Evolutionary conservation across 139 green algal genomes (phyloP).

Genomic region (Pseudopediastrum boryanum): DNA sequence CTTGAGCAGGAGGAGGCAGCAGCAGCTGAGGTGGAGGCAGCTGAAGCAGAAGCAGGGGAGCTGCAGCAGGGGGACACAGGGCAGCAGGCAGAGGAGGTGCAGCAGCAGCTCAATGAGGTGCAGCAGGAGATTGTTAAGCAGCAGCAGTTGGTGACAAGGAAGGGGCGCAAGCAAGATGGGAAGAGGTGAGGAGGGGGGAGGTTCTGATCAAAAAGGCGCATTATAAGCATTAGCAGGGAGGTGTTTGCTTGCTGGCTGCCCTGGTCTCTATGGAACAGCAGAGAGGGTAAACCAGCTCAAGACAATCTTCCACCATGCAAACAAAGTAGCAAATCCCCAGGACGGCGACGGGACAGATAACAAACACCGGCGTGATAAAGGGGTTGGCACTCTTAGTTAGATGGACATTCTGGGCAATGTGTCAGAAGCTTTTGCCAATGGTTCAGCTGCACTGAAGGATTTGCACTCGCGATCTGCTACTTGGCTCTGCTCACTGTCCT

Average conservation of each 20-base stretch:
- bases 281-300: neutral
- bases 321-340: neutral
- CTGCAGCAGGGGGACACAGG: constrained; percentile 3
- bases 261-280: too few relatives aligned
- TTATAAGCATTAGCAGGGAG: neutral
- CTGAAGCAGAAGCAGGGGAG: neutral
- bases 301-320: neutral
- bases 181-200: neutral
- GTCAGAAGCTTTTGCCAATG: too few relatives aligned
- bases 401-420: too few relatives aligned
- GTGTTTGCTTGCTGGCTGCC: neutral
- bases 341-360: neutral
- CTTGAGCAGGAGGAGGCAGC: constrained; percentile 16
- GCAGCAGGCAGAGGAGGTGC: constrained; percentile 11
- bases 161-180: neutral
- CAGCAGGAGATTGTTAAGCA: constrained; percentile 3
- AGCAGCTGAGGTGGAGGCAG: neutral
- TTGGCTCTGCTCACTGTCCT: too few relatives aligned
- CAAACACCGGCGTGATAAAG: too few relatives aligned
- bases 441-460: too few relatives aligned
- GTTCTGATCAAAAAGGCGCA: too few relatives aligned
- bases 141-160: neutral
- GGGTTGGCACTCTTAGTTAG: too few relatives aligned
- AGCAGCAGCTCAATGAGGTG: constrained; percentile 16
- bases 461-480: too few relatives aligned